These are phyloP conservation scores for Cerioporus squamosus DNA, from an alignment of 1,284 basidiomycete species.

Conservation along the genomic window DNA sequence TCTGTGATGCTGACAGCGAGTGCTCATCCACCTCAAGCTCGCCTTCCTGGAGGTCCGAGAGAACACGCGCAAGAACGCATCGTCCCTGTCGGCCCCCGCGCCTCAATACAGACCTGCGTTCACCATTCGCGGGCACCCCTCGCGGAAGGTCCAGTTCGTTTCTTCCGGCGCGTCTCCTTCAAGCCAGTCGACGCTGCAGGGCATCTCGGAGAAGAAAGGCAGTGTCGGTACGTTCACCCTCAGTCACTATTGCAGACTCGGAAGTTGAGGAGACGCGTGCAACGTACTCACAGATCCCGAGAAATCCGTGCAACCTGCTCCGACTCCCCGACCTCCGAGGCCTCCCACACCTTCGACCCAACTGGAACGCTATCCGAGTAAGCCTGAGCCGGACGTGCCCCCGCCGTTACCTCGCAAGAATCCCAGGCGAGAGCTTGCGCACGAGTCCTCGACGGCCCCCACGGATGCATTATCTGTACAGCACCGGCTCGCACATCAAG, in stretches of 20 bases:
- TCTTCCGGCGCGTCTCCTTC: constrained; percentile 14
- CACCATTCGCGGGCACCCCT: constrained; percentile 15
- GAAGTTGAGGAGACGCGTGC: neutral
- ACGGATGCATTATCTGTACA: constrained; percentile 8
- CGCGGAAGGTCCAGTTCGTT: constrained; percentile 35
- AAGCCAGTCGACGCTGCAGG: constrained; percentile 19
- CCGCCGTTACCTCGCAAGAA: constrained; percentile 18
- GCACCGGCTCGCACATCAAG: constrained; percentile 28
- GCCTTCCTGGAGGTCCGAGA: constrained; percentile 37
- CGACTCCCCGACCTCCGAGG: neutral
- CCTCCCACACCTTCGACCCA: constrained; percentile 11
- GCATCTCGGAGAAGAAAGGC: neutral
- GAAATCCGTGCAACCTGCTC: constrained; percentile 1
- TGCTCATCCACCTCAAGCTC: constrained; percentile 23
- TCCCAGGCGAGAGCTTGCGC: constrained; percentile 7
- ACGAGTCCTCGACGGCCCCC: constrained; percentile 17
- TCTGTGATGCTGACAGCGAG: neutral
- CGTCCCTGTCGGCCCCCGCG: constrained; percentile 20
- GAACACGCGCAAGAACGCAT: constrained; percentile 48
- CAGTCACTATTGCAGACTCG: no score
- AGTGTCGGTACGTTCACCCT: constrained; percentile 1
- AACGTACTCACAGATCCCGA: constrained; percentile 15
- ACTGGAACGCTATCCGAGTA: neutral
- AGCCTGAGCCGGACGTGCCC: constrained; percentile 7
- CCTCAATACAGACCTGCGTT: constrained; percentile 26